phyloP scores from a whole-genome alignment of 306 rosid species.

The Corylus heterophylla region DNA sequence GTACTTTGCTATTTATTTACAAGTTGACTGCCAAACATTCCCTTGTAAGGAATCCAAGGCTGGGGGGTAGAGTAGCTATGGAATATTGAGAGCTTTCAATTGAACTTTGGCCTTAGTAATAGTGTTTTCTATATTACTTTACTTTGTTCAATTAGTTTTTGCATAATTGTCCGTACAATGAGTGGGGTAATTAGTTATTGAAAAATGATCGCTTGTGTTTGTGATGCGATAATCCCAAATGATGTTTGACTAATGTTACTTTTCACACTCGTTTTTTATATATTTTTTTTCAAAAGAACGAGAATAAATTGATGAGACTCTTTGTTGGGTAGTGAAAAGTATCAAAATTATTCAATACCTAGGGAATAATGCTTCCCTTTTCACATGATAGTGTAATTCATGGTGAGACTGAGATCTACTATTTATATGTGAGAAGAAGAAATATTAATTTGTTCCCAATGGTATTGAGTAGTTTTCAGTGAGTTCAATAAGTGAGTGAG shows the following conservation, averaged over 20 bases:
- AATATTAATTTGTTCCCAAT: neutral
- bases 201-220: too few species aligned
- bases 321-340: too few species aligned
- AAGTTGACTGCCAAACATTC: slow-evolving; percentile 58
- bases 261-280: too few species aligned
- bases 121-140: neutral
- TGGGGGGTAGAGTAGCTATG: neutral
- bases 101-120: neutral
- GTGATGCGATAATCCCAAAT: too few species aligned
- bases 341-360: too few species aligned
- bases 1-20: slow-evolving; percentile 20
- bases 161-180: neutral
- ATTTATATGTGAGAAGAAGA: neutral
- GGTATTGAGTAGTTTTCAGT: too few species aligned
- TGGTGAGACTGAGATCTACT: neutral
- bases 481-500: neutral
- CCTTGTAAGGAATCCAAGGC: slow-evolving; percentile 37
- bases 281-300: too few species aligned
- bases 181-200: neutral
- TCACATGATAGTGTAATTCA: too few species aligned
- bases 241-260: too few species aligned
- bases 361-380: too few species aligned
- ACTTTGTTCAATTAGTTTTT: neutral
- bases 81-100: neutral
- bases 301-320: too few species aligned